Conservation (phyloP, 495 filamentous ascomycete species). For the Daldinia grandis region DNA sequence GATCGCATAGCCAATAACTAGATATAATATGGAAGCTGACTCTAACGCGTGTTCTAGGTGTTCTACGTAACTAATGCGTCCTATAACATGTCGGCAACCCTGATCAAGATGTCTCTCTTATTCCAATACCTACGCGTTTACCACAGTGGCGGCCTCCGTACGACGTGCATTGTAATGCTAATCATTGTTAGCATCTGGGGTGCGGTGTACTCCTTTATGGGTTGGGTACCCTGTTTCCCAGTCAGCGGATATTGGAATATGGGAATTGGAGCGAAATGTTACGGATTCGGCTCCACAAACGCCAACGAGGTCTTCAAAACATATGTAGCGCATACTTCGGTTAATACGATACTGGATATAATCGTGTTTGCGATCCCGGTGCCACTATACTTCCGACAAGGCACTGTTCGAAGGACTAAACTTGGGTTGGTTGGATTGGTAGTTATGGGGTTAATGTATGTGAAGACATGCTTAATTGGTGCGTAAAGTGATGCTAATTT, state of each 20-base stretch:
- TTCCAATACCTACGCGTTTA: constrained; percentile 47
- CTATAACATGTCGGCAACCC: constrained; percentile 38
- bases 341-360: constrained; percentile 43
- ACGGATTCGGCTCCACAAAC: constrained; percentile 42
- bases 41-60: constrained; percentile 1
- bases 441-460: constrained; percentile 38
- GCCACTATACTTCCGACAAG: constrained; percentile 41
- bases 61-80: constrained; percentile 41
- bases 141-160: constrained; percentile 31
- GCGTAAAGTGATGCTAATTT: constrained; percentile 12
- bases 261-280: constrained; percentile 34
- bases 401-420: constrained; percentile 32
- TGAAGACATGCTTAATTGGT: neutral
- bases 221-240: constrained; percentile 39
- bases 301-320: constrained; percentile 37
- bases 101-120: constrained; percentile 47
- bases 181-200: constrained; percentile 41
- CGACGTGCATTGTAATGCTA: constrained; percentile 36
- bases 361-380: constrained; percentile 42
- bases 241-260: constrained; percentile 43
- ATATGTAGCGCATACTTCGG: constrained; percentile 39
- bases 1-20: neutral
- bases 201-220: constrained; percentile 31
- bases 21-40: neutral
- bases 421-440: constrained; percentile 39